phyloP scores from a whole-genome alignment of 148 eudicot genomes.

The Chenopodium quinoa region DNA sequence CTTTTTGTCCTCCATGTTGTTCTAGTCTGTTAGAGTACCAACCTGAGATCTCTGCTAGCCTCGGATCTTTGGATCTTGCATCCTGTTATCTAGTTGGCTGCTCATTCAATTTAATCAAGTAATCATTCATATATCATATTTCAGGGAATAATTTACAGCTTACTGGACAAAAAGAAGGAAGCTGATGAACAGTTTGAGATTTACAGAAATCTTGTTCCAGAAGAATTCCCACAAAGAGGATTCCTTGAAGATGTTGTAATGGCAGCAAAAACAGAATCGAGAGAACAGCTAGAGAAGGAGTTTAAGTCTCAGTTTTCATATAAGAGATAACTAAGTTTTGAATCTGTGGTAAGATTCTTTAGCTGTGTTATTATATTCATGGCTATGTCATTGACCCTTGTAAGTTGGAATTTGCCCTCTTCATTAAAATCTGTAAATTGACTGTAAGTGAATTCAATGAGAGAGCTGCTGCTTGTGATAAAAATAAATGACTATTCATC shows the following conservation, averaged over 20 bases:
- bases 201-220: constrained; percentile 77
- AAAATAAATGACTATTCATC: not conserved
- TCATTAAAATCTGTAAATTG: not conserved
- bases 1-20: not conserved
- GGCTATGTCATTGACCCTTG: not conserved
- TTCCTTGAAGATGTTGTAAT: constrained; percentile 87
- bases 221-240: constrained; percentile 92
- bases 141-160: constrained; percentile 88
- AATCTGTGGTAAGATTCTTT: constrained; percentile 16
- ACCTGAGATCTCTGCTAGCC: not conserved
- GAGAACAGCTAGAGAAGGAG: constrained; percentile 60
- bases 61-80: not conserved
- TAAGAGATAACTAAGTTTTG: constrained; percentile 24
- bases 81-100: not conserved
- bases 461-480: not conserved
- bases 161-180: constrained; percentile 75
- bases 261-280: constrained; percentile 69
- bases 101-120: constrained; percentile 1
- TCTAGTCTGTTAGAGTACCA: not conserved
- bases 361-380: not conserved
- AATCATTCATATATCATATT: not conserved
- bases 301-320: constrained; percentile 42
- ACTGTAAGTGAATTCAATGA: not conserved
- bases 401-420: not conserved
- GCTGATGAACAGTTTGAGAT: constrained; percentile 77